Conservation (phyloP, 2,329 filamentous ascomycete species). For the Gremmenia infestans region DNA sequence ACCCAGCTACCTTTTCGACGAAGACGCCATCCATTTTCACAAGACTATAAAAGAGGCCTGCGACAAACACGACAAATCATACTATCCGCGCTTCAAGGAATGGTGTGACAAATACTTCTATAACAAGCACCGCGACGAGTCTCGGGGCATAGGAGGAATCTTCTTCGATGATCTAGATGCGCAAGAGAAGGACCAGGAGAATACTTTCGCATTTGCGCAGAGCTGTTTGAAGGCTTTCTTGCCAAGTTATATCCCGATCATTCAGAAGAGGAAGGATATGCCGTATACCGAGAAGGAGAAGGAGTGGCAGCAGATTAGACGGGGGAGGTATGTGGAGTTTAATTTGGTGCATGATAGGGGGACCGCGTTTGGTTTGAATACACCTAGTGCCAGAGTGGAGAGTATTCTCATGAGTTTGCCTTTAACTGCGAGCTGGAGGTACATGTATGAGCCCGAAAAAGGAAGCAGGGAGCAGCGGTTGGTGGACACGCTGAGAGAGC, state of each 20-base stretch:
- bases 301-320: slow-evolving; percentile 90
- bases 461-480: slow-evolving; percentile 74
- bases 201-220: slow-evolving; percentile 83
- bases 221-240: slow-evolving; percentile 83
- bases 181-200: slow-evolving; percentile 78
- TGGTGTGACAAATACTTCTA: slow-evolving; percentile 99
- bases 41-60: slow-evolving; percentile 86
- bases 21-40: slow-evolving; percentile 97
- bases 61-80: slow-evolving; percentile 85
- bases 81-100: slow-evolving; percentile 92
- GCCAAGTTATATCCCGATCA: slow-evolving; percentile 84
- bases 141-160: slow-evolving; percentile 86
- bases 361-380: slow-evolving; percentile 89
- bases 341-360: slow-evolving; percentile 96
- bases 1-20: slow-evolving; percentile 89
- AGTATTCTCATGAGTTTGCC: slow-evolving; percentile 97
- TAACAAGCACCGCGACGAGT: slow-evolving; percentile 85
- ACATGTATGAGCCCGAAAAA: slow-evolving; percentile 83
- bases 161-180: slow-evolving; percentile 98
- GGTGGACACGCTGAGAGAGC: slow-evolving; percentile 63
- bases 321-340: slow-evolving; percentile 97
- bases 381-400: slow-evolving; percentile 85
- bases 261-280: slow-evolving; percentile 87
- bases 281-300: slow-evolving; percentile 81
- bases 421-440: slow-evolving; percentile 87